Percentiles rank a stretch among this genome's conserved stretches.
These are phyloP conservation scores for Trametes cingulata DNA, from an alignment of 768 basidiomycete species.

Conservation along the genomic window DNA sequence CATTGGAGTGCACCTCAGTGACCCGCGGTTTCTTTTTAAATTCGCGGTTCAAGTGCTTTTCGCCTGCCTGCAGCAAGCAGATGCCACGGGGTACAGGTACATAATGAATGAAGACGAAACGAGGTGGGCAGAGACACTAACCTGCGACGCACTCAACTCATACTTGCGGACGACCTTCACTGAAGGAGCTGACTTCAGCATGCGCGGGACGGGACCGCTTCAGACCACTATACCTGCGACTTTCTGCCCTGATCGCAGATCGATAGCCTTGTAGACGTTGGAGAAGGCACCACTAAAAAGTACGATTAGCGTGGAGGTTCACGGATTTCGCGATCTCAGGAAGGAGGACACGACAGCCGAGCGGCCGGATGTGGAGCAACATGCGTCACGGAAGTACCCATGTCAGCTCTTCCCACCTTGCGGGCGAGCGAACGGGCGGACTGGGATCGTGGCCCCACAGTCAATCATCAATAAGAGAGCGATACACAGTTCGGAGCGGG, in stretches of 20 bases:
- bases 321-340: background rate
- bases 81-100: slow-evolving; percentile 24
- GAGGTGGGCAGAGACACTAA: slow-evolving; percentile 46
- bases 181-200: slow-evolving; percentile 29
- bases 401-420: no score
- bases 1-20: slow-evolving; percentile 77
- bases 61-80: slow-evolving; percentile 64
- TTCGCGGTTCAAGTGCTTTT: slow-evolving; percentile 89
- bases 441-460: no score
- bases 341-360: background rate
- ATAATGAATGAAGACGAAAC: slow-evolving; percentile 25
- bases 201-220: slow-evolving; percentile 23
- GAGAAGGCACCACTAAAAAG: slow-evolving; percentile 87
- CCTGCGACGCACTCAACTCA: slow-evolving; percentile 89
- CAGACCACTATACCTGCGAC: slow-evolving; percentile 68
- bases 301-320: background rate
- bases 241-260: slow-evolving; percentile 70
- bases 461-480: no score
- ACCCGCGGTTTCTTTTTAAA: slow-evolving; percentile 98
- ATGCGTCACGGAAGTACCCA: background rate
- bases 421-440: no score
- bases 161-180: slow-evolving; percentile 96
- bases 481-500: no score
- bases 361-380: no score
- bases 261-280: slow-evolving; percentile 94